Evolutionary conservation across 2,329 filamentous ascomycete species (phyloP), one percentile per base, ranked within the genome.

Genomic region (Myriosclerotinia scirpicola): DNA sequence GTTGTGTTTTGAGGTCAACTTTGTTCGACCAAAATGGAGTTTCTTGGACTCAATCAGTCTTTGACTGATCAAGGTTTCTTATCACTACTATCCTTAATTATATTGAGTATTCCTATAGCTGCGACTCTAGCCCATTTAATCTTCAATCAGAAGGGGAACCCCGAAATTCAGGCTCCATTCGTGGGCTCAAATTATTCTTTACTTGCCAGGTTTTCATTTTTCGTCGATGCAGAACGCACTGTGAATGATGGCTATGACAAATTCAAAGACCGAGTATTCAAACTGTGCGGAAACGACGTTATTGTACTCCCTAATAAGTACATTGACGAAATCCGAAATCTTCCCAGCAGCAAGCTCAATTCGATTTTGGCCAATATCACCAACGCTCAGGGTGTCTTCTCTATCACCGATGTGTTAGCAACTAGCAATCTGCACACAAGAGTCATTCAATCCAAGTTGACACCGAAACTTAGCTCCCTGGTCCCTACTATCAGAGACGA

Each of bases 401-500:
- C 63, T 46, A 30, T 17, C 17, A 58, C 48, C 30, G 44, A 65
- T 30, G 14, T 65, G 22, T 36, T 65, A 22, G 36, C 48, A 22
- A 15, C 15, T 20, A 65, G 46, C 38, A 56, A 65, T 52, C 53
- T 65, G 5, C 52, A 56, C 38, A 46, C 48, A 15, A 56, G 53
- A 34, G 42, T 52, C n/a, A 30, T 65, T 26, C 53, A 46, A n/a
- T 22, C 12, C 22, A 48, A 59, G 26, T 52, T 65, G 53, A 65
- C 63, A 5, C 63, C 63, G 5, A 30, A 56, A 17, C 52, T 65
- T 46, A 36, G 22, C 11, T n/a, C 30, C 12, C 15, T 56, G 26
- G 48, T 53, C n/a, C 36, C 22, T 20, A 53, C 53, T 5, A 65
- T 65, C 26, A 30, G 48, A 50, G 63, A 65, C 12, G 63, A 65